Evolutionary conservation across 2,329 filamentous ascomycete species (phyloP).

Genomic region (Ramularia endophylla): DNA sequence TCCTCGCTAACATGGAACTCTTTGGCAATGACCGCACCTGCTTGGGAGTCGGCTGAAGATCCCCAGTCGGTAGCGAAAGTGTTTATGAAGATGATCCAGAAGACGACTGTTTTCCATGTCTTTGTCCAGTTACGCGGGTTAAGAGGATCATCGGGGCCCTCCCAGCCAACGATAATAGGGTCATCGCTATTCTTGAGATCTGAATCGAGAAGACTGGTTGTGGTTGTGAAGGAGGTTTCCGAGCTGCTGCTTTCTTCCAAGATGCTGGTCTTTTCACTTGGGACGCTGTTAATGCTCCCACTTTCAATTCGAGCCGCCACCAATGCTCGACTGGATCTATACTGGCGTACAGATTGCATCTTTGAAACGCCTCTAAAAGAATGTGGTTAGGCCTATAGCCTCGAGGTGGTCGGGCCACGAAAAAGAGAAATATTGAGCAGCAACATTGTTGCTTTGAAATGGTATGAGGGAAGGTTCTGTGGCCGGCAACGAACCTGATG

Average conservation of each 20-base stretch:
- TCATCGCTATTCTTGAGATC: not conserved
- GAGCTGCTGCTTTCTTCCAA: not conserved
- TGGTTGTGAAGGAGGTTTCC: not conserved
- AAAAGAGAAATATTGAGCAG: no score
- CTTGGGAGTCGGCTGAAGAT: conserved; percentile 17
- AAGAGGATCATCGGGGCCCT: conserved; percentile 4
- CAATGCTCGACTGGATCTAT: not conserved
- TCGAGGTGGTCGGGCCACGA: no score
- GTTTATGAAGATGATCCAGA: conserved; percentile 19
- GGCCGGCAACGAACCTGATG: no score
- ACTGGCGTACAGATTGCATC: conserved; percentile 1
- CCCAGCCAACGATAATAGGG: not conserved
- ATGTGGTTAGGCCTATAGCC: no score
- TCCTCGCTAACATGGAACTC: conserved; percentile 20
- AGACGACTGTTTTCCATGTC: conserved; percentile 4
- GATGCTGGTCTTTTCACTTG: not conserved
- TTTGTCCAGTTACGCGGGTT: conserved; percentile 14
- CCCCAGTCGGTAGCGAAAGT: conserved; percentile 21
- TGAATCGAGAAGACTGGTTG: not conserved
- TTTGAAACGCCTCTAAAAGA: no score
- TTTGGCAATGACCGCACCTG: conserved; percentile 6
- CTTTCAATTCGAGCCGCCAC: not conserved
- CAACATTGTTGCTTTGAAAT: no score
- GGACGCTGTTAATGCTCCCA: not conserved
- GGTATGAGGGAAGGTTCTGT: no score